Evolutionary conservation across 768 basidiomycete species (phyloP).

Genomic region (Leccinum rimulosum): DNA sequence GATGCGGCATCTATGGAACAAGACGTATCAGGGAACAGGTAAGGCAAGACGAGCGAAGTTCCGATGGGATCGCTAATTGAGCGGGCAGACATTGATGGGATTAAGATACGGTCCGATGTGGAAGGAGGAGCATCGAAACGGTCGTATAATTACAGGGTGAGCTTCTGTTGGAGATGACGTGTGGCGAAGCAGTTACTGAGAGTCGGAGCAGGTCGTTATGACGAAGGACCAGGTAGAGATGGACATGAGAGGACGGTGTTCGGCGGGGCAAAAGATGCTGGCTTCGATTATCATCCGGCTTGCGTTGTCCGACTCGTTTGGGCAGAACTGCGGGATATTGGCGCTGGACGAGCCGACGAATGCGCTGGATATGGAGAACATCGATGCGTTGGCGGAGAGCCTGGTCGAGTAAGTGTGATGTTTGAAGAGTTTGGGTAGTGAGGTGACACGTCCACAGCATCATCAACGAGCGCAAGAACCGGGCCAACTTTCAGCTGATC

Average conservation of each 20-base stretch:
- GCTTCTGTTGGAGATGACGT: constrained; percentile 25
- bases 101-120: constrained; percentile 90
- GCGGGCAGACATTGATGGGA: constrained; percentile 88
- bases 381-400: constrained; percentile 88
- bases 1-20: constrained; percentile 96
- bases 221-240: constrained; percentile 98
- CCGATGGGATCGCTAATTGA: constrained; percentile 12
- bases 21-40: constrained; percentile 99
- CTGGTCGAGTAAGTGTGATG: constrained; percentile 75
- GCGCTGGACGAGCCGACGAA: constrained; percentile 98
- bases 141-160: constrained; percentile 94
- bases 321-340: constrained; percentile 95
- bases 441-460: constrained; percentile 51
- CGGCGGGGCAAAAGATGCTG: constrained; percentile 97
- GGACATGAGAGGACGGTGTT: constrained; percentile 99
- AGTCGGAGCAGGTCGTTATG: constrained; percentile 81
- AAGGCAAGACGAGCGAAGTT: constrained; percentile 14
- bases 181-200: constrained; percentile 16
- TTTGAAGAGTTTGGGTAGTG: not conserved
- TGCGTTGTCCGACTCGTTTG: constrained; percentile 95
- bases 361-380: constrained; percentile 93
- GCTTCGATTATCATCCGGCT: constrained; percentile 98
- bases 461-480: constrained; percentile 86
- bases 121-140: constrained; percentile 89
- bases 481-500: constrained; percentile 93